Evolutionary conservation across 306 rosid species (phyloP).

Genomic region (Prinsepia uniflora): DNA sequence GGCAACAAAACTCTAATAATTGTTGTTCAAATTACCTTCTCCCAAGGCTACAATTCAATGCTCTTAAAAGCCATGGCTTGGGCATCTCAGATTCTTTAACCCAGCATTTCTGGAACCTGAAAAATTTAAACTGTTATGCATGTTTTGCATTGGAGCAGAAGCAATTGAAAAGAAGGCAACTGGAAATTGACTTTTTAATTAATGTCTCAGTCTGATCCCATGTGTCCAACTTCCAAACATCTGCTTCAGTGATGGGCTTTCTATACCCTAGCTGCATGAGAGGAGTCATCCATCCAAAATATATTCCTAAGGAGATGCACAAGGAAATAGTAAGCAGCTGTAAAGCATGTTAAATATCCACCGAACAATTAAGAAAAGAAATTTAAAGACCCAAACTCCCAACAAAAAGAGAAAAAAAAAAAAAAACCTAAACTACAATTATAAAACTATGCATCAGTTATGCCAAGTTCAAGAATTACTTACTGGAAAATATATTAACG

Average conservation of each 20-base stretch:
- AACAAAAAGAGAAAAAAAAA: too few species aligned
- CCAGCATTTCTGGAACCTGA: conserved; percentile 76
- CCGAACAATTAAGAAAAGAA: too few species aligned
- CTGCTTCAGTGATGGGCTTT: conserved; percentile 67
- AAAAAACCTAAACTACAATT: not conserved
- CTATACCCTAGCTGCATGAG: conserved; percentile 74
- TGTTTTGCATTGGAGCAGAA: conserved; percentile 14
- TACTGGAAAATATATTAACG: conserved; percentile 60
- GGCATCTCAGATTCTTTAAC: conserved; percentile 57
- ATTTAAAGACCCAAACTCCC: too few species aligned
- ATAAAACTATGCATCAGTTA: not conserved
- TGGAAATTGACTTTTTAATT: conserved; percentile 43
- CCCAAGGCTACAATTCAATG: conserved; percentile 78
- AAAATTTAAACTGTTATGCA: conserved; percentile 15
- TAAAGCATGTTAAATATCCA: not conserved
- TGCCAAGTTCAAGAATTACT: conserved; percentile 26
- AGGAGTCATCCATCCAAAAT: conserved; percentile 82
- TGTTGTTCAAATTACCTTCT: conserved; percentile 42
- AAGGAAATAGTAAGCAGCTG: conserved; percentile 20
- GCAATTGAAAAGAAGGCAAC: conserved; percentile 15
- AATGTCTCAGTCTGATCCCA: conserved; percentile 73
- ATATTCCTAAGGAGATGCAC: conserved; percentile 42
- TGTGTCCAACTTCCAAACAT: conserved; percentile 86
- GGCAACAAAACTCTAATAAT: not conserved
- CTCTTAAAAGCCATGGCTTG: conserved; percentile 76